Evolutionary conservation across 2,329 filamentous ascomycete genomes (phyloP), one percentile per base, ranked within the genome.

Genomic region (Reticulascus tulasneorum): DNA sequence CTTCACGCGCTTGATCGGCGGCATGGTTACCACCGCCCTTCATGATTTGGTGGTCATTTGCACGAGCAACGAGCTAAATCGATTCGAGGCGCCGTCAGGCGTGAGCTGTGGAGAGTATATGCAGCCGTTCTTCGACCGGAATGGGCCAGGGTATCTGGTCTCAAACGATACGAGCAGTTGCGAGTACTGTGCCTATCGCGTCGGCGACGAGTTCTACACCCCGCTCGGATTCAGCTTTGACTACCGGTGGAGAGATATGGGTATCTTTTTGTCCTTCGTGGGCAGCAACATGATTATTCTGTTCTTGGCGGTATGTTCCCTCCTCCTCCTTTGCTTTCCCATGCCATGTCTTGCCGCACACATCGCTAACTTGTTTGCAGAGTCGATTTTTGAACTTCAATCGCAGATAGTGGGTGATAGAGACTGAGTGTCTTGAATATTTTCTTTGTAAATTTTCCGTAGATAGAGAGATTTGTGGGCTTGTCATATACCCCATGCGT

Each of bases 161-260:
- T 67, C 79, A 49, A 82, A 84, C 47, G 66, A 69, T 2, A 86
- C 84, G 0, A 73, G 64, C 29, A 62, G 69, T 16, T 94, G 89
- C 63, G 67, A 83, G 51, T 94, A 94, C 64, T 95, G 89, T 54
- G 85, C 87, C 1, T 94, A 79, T 64, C 80, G 75, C 44, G 65
- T 86, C 10, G 89, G 88, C 20, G 84, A 94, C 47, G 71, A 94
- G 63, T 94, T 91, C 53, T 94, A 86, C 54, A 54, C 66, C 35
- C 71, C 77, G 0, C 71, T 94, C 13, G 72, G 74, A 3, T 74
- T 94, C 51, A 66, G 63, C 3, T 94, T 82, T 50, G 64, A 66
- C 27, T 62, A 85, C 46, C 68, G 88, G 12, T 94, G 88, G 88
- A 75, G 88, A 37, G 87, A 95, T 49, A 40, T 93, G 38, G 89